phyloP scores from a whole-genome alignment of 2,329 filamentous ascomycete species.

The Fusarium temperatum region DNA sequence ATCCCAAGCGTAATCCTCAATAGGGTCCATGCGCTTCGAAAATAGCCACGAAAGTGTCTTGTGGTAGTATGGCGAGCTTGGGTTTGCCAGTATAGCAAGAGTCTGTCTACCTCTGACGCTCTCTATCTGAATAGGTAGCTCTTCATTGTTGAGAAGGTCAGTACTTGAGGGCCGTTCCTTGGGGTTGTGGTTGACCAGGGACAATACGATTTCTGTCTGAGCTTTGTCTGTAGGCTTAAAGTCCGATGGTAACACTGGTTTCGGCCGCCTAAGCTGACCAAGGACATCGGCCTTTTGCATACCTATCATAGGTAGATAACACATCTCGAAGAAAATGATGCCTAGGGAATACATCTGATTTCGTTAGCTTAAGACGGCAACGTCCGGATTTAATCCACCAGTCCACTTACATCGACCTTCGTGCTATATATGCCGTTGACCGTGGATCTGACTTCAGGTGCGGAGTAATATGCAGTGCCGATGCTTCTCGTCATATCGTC shows the following conservation, averaged over 20 bases:
- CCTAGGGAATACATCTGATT: slow-evolving; percentile 92
- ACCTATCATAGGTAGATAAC: slow-evolving; percentile 72
- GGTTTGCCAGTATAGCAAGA: slow-evolving; percentile 81
- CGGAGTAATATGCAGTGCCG: slow-evolving; percentile 88
- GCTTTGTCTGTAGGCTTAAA: slow-evolving; percentile 76
- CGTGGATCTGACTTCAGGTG: slow-evolving; percentile 85
- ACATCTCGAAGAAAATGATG: slow-evolving; percentile 99
- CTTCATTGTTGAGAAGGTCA: slow-evolving; percentile 85
- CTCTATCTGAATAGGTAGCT: slow-evolving; percentile 90
- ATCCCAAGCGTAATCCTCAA: slow-evolving; percentile 84
- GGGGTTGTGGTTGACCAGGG: slow-evolving; percentile 83
- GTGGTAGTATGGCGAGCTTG: slow-evolving; percentile 85
- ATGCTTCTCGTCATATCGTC: slow-evolving; percentile 76
- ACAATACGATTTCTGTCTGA: slow-evolving; percentile 81
- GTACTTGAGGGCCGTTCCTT: slow-evolving; percentile 82
- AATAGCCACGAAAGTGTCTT: slow-evolving; percentile 91
- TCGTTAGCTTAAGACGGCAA: slow-evolving; percentile 8
- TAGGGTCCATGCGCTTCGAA: slow-evolving; percentile 75
- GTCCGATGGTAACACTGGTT: slow-evolving; percentile 74
- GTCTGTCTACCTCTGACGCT: slow-evolving; percentile 89
- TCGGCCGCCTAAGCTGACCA: slow-evolving; percentile 71
- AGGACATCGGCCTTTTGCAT: slow-evolving; percentile 74
- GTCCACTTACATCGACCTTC: slow-evolving; percentile 81
- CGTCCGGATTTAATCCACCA: neutral
- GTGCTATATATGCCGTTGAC: slow-evolving; percentile 83